Evolutionary conservation across 805 yeast genomes (phyloP).

Genomic region (Wickerhamiella bombiphila): DNA sequence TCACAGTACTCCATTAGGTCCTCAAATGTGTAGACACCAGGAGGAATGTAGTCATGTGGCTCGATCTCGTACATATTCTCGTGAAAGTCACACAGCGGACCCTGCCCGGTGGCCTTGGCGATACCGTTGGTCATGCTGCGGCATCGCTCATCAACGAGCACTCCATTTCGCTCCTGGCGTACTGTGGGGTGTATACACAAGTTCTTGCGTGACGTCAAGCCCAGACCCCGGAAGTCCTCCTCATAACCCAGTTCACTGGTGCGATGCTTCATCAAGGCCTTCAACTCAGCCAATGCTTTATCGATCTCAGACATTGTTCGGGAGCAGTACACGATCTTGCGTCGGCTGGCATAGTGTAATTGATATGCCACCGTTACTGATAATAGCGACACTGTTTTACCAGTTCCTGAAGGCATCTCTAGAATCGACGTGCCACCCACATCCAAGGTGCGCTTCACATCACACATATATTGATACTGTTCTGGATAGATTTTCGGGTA

Average conservation of each 20-base stretch:
- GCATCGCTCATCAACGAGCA: slow-evolving; percentile 90
- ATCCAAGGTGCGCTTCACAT: slow-evolving; percentile 81
- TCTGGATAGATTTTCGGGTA: slow-evolving; percentile 96
- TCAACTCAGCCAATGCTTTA: slow-evolving; percentile 85
- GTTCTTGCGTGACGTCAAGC: slow-evolving; percentile 87
- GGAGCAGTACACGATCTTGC: slow-evolving; percentile 91
- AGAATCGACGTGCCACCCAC: slow-evolving; percentile 92
- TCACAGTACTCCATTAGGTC: slow-evolving; percentile 64
- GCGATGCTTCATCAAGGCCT: slow-evolving; percentile 75
- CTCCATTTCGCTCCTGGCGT: slow-evolving; percentile 77
- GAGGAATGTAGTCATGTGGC: slow-evolving; percentile 77
- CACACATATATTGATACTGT: slow-evolving; percentile 96
- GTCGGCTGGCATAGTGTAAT: slow-evolving; percentile 79
- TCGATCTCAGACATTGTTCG: slow-evolving; percentile 99
- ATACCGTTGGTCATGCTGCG: slow-evolving; percentile 89
- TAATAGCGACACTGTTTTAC: slow-evolving; percentile 84
- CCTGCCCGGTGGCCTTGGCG: slow-evolving; percentile 43
- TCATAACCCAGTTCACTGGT: slow-evolving; percentile 66
- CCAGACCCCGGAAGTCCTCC: slow-evolving; percentile 89
- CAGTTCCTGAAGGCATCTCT: slow-evolving; percentile 99
- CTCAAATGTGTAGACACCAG: slow-evolving; percentile 92
- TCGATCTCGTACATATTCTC: slow-evolving; percentile 78
- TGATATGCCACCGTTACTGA: slow-evolving; percentile 93
- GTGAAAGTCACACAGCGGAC: slow-evolving; percentile 69
- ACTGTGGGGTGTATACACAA: slow-evolving; percentile 82